Conservation (phyloP, 2,329 filamentous ascomycete species). For the Trichoderma koningii region DNA sequence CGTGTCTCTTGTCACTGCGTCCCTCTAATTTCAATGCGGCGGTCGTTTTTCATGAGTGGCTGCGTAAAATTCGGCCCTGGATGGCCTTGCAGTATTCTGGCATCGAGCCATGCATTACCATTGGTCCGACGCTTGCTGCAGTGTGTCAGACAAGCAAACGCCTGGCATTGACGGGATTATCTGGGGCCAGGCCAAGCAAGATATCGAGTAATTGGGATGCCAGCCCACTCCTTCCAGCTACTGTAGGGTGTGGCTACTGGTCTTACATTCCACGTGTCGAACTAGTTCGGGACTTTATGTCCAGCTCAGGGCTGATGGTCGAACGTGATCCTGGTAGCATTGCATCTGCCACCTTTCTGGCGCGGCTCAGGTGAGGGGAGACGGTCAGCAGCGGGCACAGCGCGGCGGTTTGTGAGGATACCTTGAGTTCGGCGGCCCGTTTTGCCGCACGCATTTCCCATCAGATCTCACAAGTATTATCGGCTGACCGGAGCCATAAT, state of each 20-base stretch:
- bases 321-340: neutral
- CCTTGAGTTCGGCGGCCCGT: slow-evolving; percentile 5
- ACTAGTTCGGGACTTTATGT: neutral
- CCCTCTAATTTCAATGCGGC: neutral
- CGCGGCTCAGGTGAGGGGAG: neutral
- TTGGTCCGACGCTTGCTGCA: slow-evolving; percentile 1
- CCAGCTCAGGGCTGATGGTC: slow-evolving; percentile 6
- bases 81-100: neutral
- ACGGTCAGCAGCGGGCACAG: slow-evolving; percentile 10
- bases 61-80: slow-evolving; percentile 2
- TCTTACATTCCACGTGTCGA: slow-evolving; percentile 25
- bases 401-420: neutral
- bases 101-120: neutral
- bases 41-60: neutral
- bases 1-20: neutral
- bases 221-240: slow-evolving; percentile 13
- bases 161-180: slow-evolving; percentile 15
- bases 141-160: slow-evolving; percentile 21
- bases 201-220: slow-evolving; percentile 4
- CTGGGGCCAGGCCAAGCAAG: neutral
- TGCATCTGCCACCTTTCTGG: neutral
- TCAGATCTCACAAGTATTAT: neutral
- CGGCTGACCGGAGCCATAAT: slow-evolving; percentile 1
- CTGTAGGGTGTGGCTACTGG: slow-evolving; percentile 20
- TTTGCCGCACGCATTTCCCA: slow-evolving; percentile 10